Conservation (phyloP, 768 basidiomycete genomes). For the Leccinellum albellum region DNA sequence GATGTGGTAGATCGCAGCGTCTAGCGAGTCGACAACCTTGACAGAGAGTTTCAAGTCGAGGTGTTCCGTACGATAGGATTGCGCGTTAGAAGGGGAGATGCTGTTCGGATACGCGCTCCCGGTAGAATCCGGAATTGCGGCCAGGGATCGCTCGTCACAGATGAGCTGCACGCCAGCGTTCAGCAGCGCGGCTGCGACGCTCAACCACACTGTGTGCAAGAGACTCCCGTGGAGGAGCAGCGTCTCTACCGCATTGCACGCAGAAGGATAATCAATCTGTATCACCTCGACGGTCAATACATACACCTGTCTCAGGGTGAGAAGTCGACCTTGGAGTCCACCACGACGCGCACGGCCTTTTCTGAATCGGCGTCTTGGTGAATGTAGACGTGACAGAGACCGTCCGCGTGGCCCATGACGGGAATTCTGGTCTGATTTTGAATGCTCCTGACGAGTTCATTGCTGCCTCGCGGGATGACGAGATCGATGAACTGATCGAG, state of each 20-base stretch:
- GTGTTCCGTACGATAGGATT: conserved; percentile 84
- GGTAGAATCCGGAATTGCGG: conserved; percentile 46
- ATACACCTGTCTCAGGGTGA: background rate
- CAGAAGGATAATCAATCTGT: conserved; percentile 91
- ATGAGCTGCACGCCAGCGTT: conserved; percentile 67
- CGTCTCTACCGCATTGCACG: conserved; percentile 91
- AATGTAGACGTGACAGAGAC: conserved; percentile 85
- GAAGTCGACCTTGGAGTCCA: conserved; percentile 82
- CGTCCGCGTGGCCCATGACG: conserved; percentile 99
- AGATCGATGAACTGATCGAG: conserved; percentile 94
- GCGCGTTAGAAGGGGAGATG: conserved; percentile 53
- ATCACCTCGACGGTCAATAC: background rate
- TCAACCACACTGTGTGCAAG: conserved; percentile 73
- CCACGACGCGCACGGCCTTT: conserved; percentile 77
- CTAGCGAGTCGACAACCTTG: conserved; percentile 64
- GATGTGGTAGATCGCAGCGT: conserved; percentile 80
- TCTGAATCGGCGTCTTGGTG: conserved; percentile 75
- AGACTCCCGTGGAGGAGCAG: conserved; percentile 78
- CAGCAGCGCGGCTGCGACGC: conserved; percentile 71
- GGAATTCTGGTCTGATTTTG: conserved; percentile 89
- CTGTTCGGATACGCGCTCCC: conserved; percentile 35
- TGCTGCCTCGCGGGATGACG: conserved; percentile 95
- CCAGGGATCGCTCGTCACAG: conserved; percentile 67
- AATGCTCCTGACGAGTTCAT: conserved; percentile 81
- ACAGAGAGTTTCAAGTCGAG: conserved; percentile 84